Evolutionary conservation across 2,329 filamentous ascomycete genomes (phyloP), one percentile per base, ranked within the genome.

Genomic region (Fusarium oligoseptatum): DNA sequence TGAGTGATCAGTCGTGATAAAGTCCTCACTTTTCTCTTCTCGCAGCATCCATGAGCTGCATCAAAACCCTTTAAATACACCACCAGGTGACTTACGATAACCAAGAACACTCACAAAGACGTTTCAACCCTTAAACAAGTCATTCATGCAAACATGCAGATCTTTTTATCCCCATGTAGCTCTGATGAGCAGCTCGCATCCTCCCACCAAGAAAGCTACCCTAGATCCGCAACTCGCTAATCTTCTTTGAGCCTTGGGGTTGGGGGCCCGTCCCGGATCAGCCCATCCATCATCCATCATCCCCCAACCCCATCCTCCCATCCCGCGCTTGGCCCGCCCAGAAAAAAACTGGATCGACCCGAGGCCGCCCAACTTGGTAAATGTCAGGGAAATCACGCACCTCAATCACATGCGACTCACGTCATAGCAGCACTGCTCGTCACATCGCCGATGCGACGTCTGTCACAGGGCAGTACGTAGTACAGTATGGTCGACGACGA

Each of bases 371-470:
- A 72, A 70, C 63, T 27, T 62, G 52, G 72, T 58, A 74, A 69
- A 52, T 41, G 9, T 36, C 20, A 67, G 17, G 72, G 60, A 75
- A 73, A 74, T 75, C 72, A 72, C 68, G 72, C 72, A 75, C 48
- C 34, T 27, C 15, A 32, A 73, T 75, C 72, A 75, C 72, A 74
- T 73, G 72, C 72, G 39, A 72, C 72, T 73, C 68, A 74, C 69
- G 69, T 73, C 72, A 75, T 74, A 60, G 55, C 36, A 70, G 24
- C 29, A 43, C 9, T 7, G 7, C 55, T 45, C 27, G 27, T 52
- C 48, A 50, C 60, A 64, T 70, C 24, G 24, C 24, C 58, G 27
- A 65, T 60, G 63, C 22, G 11, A 48, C n/a, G 12, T 14, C 34
- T 12, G 11, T 34, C n/a, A 37, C n/a, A 34, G 32, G 32, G 32